phyloP scores from a whole-genome alignment of 306 rosid species.

The Trifolium dubium region DNA sequence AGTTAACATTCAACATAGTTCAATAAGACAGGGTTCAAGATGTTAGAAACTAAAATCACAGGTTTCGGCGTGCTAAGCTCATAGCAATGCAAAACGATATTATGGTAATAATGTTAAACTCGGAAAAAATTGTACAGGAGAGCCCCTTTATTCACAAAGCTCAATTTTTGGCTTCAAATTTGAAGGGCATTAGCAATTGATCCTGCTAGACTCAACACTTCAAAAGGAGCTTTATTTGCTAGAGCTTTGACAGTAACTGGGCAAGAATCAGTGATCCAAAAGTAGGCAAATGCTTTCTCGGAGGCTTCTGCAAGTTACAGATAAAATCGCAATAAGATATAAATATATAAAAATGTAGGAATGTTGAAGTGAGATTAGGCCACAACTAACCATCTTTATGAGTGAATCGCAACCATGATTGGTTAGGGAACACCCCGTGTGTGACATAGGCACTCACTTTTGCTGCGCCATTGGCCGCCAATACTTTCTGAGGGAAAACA shows the following conservation, averaged over 20 bases:
- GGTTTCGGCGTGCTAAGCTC: slow-evolving; percentile 29
- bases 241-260: slow-evolving; percentile 80
- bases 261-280: slow-evolving; percentile 99
- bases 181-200: slow-evolving; percentile 87
- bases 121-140: background rate
- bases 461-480: slow-evolving; percentile 86
- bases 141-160: slow-evolving; percentile 38
- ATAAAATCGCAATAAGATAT: background rate
- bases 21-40: background rate
- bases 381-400: slow-evolving; percentile 66
- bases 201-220: slow-evolving; percentile 86
- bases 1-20: slow-evolving; percentile 22
- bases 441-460: slow-evolving; percentile 93
- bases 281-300: slow-evolving; percentile 72
- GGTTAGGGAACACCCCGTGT: slow-evolving; percentile 90
- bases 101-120: slow-evolving; percentile 23
- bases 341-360: background rate
- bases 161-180: slow-evolving; percentile 50
- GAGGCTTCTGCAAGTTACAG: slow-evolving; percentile 41
- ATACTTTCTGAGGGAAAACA: slow-evolving; percentile 66
- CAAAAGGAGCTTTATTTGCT: slow-evolving; percentile 78
- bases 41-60: background rate
- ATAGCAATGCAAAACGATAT: slow-evolving; percentile 29
- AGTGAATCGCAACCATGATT: slow-evolving; percentile 78
- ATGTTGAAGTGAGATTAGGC: background rate